A percentile compares a stretch with the other conserved stretches of the same genome.
phyloP scores from a whole-genome alignment of 2,329 filamentous ascomycete genomes.

The Trichophyton benhamiae region DNA sequence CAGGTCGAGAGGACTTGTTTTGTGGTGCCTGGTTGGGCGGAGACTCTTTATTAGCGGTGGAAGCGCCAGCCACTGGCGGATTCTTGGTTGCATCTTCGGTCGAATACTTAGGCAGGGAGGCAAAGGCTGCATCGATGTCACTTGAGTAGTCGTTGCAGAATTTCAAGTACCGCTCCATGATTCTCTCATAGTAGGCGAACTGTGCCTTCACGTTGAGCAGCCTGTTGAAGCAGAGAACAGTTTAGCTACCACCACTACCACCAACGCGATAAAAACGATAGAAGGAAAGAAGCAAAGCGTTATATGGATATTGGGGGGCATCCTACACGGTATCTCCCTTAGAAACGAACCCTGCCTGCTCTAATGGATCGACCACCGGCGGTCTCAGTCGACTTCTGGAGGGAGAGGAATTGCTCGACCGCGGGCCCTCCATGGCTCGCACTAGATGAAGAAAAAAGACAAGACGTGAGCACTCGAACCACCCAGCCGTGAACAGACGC shows the following conservation, averaged over 20 bases:
- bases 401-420: constrained; percentile 6
- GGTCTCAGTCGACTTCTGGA: constrained; percentile 60
- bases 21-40: constrained; percentile 11
- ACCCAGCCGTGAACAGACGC: neutral
- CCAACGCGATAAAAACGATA: neutral
- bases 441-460: neutral
- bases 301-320: neutral
- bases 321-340: constrained; percentile 75
- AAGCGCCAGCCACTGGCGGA: constrained; percentile 22
- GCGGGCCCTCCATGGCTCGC: constrained; percentile 4
- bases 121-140: constrained; percentile 63
- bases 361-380: constrained; percentile 58
- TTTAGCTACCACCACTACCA: neutral
- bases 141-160: constrained; percentile 70
- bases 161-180: constrained; percentile 76
- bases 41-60: neutral
- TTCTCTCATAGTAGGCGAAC: constrained; percentile 74
- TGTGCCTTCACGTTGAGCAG: constrained; percentile 65
- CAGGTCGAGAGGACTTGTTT: constrained; percentile 7
- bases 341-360: constrained; percentile 71
- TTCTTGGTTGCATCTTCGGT: constrained; percentile 30
- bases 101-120: constrained; percentile 42
- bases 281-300: neutral
- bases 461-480: neutral
- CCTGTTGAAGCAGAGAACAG: constrained; percentile 32